These are phyloP conservation scores for Lachancea nothofagi DNA, from an alignment of 805 yeast species.

Conservation along the genomic window DNA sequence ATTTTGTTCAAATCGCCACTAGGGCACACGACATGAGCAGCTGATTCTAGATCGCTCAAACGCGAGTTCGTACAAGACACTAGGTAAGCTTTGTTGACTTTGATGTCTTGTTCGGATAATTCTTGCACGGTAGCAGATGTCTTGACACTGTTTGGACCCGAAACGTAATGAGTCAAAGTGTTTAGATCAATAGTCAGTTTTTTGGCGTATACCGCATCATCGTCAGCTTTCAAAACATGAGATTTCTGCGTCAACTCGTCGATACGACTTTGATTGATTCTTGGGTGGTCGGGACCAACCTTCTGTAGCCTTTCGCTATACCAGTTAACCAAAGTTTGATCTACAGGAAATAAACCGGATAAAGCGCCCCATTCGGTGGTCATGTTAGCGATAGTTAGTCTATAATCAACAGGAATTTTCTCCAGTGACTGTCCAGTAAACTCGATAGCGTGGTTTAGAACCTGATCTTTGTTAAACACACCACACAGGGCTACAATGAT, in stretches of 20 bases:
- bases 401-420: slow-evolving; percentile 67
- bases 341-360: slow-evolving; percentile 97
- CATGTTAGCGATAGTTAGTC: slow-evolving; percentile 93
- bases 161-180: slow-evolving; percentile 78
- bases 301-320: slow-evolving; percentile 55
- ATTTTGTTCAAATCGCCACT: slow-evolving; percentile 25
- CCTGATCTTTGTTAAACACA: slow-evolving; percentile 84
- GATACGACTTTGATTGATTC: slow-evolving; percentile 63
- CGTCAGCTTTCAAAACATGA: slow-evolving; percentile 45
- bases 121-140: slow-evolving; percentile 74
- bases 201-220: slow-evolving; percentile 83
- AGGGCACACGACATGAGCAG: slow-evolving; percentile 73
- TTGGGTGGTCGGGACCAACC: slow-evolving; percentile 67
- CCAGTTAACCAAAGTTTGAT: slow-evolving; percentile 68
- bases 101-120: slow-evolving; percentile 64
- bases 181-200: slow-evolving; percentile 74
- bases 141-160: slow-evolving; percentile 98
- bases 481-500: slow-evolving; percentile 97
- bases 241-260: slow-evolving; percentile 28
- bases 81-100: slow-evolving; percentile 87
- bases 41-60: slow-evolving; percentile 86
- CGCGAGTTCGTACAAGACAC: slow-evolving; percentile 98
- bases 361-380: slow-evolving; percentile 99
- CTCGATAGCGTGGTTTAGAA: slow-evolving; percentile 88
- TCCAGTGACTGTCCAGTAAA: slow-evolving; percentile 79